Evolutionary conservation across 805 yeast species (phyloP), one percentile per base, ranked within the genome.

Genomic region (Metschnikowia sp.): DNA sequence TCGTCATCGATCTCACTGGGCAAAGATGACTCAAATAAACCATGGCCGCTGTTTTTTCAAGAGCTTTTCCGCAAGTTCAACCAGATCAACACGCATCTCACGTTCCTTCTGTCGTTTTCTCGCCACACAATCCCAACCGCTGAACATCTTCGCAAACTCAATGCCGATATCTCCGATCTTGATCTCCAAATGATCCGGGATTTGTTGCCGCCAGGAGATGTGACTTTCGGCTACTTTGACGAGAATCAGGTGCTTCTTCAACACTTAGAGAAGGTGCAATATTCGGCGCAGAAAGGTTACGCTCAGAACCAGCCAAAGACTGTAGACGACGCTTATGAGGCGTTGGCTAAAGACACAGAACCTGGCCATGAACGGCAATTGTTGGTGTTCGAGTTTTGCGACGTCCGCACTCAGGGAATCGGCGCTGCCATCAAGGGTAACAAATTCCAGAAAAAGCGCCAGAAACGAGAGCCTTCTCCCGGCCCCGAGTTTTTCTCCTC

Each of bases 331-430:
- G 82, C 70, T 42, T 71, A 79, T 36, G 84, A 81, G 55, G 77
- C 79, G 39, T 82, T 79, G 36, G 65, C 69, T 10, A 85, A 80
- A 58, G 46, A 47, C 9, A 69, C 78, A 36, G 71, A 78, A 39
- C 65, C 81, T 18, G 75, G 78, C 38, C 62, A 62, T 11, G 61
- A 59, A 10, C 71, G 75, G 18, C 90, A 84, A 53, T 58, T 87
- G 8, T 69, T 91, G 28, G 72, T 88, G 1, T 86, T 91, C 59
- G 91, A 86, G 53, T 88, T 91, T 62, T 73, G 80, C 13, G 96
- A 91, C 62, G 87, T 86, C 11, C 57, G 77, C 70, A 56, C 79
- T 69, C 54, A 79, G 73, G 71, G 77, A 69, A 36, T 77, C 63
- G 67, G 70, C 0, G 61, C 70, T 6, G 54, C 56, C 0, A 44